A percentile compares a stretch with the other conserved stretches of the same genome.
These are phyloP conservation scores for Epichloe gansuensis DNA, from an alignment of 2,329 filamentous ascomycete genomes.

Conservation along the genomic window DNA sequence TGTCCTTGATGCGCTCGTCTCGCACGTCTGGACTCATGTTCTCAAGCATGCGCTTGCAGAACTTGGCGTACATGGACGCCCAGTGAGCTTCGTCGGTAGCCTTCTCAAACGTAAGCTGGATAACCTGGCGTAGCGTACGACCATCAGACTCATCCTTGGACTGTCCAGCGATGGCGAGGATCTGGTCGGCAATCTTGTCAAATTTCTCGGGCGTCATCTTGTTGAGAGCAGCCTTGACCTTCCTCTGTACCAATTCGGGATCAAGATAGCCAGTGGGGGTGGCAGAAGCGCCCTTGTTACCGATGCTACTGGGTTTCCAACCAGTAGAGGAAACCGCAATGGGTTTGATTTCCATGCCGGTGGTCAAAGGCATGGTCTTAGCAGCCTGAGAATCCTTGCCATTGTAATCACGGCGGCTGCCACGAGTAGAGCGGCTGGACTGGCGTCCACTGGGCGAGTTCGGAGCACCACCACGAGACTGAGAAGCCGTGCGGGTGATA, in stretches of 20 bases:
- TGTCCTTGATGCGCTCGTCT: slow-evolving; percentile 89
- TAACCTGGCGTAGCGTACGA: slow-evolving; percentile 89
- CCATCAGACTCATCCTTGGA: slow-evolving; percentile 93
- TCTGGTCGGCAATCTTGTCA: slow-evolving; percentile 86
- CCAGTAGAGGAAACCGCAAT: slow-evolving; percentile 60
- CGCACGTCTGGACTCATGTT: slow-evolving; percentile 91
- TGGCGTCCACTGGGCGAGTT: slow-evolving; percentile 53
- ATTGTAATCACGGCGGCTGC: slow-evolving; percentile 51
- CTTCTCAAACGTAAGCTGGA: slow-evolving; percentile 98
- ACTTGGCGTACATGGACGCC: slow-evolving; percentile 97
- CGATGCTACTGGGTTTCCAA: slow-evolving; percentile 78
- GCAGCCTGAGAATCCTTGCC: slow-evolving; percentile 56
- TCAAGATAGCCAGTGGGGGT: slow-evolving; percentile 48
- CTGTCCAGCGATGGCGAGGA: slow-evolving; percentile 81
- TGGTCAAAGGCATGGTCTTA: slow-evolving; percentile 86
- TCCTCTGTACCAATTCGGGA: slow-evolving; percentile 89
- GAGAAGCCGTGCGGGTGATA: slow-evolving; percentile 55
- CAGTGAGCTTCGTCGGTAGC: slow-evolving; percentile 97
- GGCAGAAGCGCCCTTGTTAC: slow-evolving; percentile 26
- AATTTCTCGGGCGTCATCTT: slow-evolving; percentile 99
- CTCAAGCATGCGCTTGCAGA: slow-evolving; percentile 94
- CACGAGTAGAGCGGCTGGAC: slow-evolving; percentile 47
- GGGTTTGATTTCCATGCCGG: slow-evolving; percentile 67
- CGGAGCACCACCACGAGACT: slow-evolving; percentile 45
- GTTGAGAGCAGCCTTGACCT: slow-evolving; percentile 96